Evolutionary conservation across 2,329 filamentous ascomycete species (phyloP).

Genomic region (Tolypocladium amazonense): DNA sequence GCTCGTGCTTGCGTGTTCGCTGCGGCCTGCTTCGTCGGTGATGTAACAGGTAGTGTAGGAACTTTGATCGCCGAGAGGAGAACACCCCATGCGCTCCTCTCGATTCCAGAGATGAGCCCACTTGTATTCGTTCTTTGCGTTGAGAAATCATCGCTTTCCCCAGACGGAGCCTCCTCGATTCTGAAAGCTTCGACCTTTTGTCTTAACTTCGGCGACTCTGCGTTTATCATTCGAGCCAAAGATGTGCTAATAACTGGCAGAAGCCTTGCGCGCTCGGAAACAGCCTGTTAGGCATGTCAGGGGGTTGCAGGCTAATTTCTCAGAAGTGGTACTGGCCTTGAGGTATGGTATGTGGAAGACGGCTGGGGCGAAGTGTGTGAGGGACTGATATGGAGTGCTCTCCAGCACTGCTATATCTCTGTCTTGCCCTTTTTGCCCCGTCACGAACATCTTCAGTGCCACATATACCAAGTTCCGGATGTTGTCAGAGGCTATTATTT

Average conservation of each 20-base stretch:
- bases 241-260: constrained; percentile 18
- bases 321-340: constrained; percentile 12
- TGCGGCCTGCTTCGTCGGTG: neutral
- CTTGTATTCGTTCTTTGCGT: neutral
- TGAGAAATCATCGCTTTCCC: neutral
- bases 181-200: constrained; percentile 13
- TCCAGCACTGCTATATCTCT: constrained; percentile 10
- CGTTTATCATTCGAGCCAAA: constrained; percentile 19
- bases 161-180: no score
- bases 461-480: constrained; percentile 5
- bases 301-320: neutral
- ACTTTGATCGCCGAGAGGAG: constrained; percentile 9
- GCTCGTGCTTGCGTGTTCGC: neutral
- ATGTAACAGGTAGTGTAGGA: constrained; percentile 1
- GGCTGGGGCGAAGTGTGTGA: constrained; percentile 20
- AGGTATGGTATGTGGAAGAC: constrained; percentile 26
- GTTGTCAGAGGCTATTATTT: neutral
- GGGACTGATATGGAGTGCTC: constrained; percentile 8
- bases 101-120: neutral
- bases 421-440: constrained; percentile 12
- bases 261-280: constrained; percentile 15
- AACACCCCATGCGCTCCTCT: constrained; percentile 12
- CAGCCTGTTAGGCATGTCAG: constrained; percentile 9
- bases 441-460: constrained; percentile 14
- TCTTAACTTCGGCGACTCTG: constrained; percentile 23